Evolutionary conservation across 2,329 filamentous ascomycete genomes (phyloP).

Genomic region (Colletotrichum costaricense): DNA sequence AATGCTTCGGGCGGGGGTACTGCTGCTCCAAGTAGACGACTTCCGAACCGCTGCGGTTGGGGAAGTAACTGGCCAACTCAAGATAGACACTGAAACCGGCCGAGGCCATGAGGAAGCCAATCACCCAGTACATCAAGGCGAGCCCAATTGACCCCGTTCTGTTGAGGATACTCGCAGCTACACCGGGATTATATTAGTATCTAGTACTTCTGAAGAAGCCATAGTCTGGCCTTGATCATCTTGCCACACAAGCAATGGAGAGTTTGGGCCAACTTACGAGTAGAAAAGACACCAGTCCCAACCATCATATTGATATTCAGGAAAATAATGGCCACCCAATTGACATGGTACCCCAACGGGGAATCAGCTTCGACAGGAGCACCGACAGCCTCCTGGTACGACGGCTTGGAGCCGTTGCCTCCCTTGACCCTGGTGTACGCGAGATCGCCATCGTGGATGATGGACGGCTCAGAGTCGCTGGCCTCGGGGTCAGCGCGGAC

Average conservation of each 20-base stretch:
- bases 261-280: conserved; percentile 58
- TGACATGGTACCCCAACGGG: conserved; percentile 70
- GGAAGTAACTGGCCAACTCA: conserved; percentile 73
- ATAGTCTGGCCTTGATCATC: too few species aligned
- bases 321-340: conserved; percentile 66
- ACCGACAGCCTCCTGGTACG: conserved; percentile 71
- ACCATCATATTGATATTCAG: conserved; percentile 73
- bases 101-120: conserved; percentile 69
- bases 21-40: conserved; percentile 77
- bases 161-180: conserved; percentile 68
- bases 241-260: too few species aligned
- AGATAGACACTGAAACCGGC: conserved; percentile 70
- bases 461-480: conserved; percentile 41
- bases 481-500: conserved; percentile 18
- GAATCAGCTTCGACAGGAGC: conserved; percentile 70
- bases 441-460: conserved; percentile 52
- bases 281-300: conserved; percentile 73
- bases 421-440: conserved; percentile 54
- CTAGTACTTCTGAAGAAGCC: too few species aligned
- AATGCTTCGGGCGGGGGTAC: conserved; percentile 71
- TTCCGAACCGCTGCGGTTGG: conserved; percentile 73
- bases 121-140: conserved; percentile 71
- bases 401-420: conserved; percentile 60
- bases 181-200: conserved; percentile 6
- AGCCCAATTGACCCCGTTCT: conserved; percentile 72